Evolutionary conservation across 306 rosid species (phyloP).

Genomic region (Macrotyloma uniflorum): DNA sequence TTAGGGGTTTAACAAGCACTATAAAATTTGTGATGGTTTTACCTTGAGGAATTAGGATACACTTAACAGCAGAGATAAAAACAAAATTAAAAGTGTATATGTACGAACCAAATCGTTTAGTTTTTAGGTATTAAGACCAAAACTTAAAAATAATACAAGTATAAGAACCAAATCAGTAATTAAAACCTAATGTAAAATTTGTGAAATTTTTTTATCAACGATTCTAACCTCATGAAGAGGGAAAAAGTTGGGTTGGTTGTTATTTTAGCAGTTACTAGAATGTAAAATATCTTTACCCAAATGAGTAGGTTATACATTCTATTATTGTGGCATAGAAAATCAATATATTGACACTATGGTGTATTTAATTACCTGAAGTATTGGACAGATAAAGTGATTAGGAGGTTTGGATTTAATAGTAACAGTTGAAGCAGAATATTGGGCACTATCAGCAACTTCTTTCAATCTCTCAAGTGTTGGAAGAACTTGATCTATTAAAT

Average conservation of each 20-base stretch:
- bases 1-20: too few relatives aligned
- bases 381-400: conserved; percentile 91
- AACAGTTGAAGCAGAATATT: conserved; percentile 41
- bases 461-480: conserved; percentile 73
- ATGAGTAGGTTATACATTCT: neutral
- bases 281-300: neutral
- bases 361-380: conserved; percentile 67
- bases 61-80: too few relatives aligned
- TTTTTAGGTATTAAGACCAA: too few relatives aligned
- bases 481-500: conserved; percentile 70
- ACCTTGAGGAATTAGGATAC: too few relatives aligned
- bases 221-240: neutral
- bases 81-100: too few relatives aligned
- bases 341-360: neutral
- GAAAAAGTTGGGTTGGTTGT: neutral
- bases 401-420: conserved; percentile 60
- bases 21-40: too few relatives aligned
- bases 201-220: neutral
- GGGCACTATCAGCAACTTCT: conserved; percentile 62
- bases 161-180: too few relatives aligned
- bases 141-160: too few relatives aligned
- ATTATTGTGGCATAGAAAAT: neutral
- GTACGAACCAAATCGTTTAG: too few relatives aligned
- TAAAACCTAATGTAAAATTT: neutral
- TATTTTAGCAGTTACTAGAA: neutral